phyloP scores from a whole-genome alignment of 1,284 basidiomycete species.

The Porodaedalea pini region DNA sequence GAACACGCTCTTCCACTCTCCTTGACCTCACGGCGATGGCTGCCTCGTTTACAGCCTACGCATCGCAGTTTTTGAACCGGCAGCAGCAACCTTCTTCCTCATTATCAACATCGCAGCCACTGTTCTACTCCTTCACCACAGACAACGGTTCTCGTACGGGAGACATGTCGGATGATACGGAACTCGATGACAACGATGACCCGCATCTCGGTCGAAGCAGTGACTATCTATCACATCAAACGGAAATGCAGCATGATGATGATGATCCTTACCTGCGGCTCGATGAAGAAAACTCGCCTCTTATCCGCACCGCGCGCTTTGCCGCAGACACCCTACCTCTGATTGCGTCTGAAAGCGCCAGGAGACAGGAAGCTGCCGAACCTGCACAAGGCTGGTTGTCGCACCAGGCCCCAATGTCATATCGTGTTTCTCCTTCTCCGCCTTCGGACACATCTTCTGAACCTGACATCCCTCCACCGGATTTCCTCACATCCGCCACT shows the following conservation, averaged over 20 bases:
- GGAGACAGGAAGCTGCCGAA: slow-evolving; percentile 28
- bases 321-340: slow-evolving; percentile 50
- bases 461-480: slow-evolving; percentile 40
- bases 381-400: slow-evolving; percentile 65
- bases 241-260: slow-evolving; percentile 41
- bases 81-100: slow-evolving; percentile 39
- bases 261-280: slow-evolving; percentile 74
- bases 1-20: background rate
- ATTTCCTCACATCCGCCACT: slow-evolving; percentile 29
- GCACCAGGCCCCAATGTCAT: slow-evolving; percentile 50
- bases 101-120: slow-evolving; percentile 55
- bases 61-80: slow-evolving; percentile 60
- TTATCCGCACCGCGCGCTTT: slow-evolving; percentile 39
- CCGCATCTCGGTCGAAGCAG: slow-evolving; percentile 58
- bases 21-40: slow-evolving; percentile 36
- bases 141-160: slow-evolving; percentile 61
- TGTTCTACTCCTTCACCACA: slow-evolving; percentile 79
- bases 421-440: slow-evolving; percentile 46
- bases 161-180: slow-evolving; percentile 38
- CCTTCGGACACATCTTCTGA: slow-evolving; percentile 45
- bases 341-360: slow-evolving; percentile 38
- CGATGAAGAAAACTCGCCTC: slow-evolving; percentile 45
- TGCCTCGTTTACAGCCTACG: slow-evolving; percentile 63
- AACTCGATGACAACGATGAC: slow-evolving; percentile 68
- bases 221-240: slow-evolving; percentile 29